These are phyloP conservation scores for Globisporangium sylvaticum DNA, from an alignment of 352 stramenopile genomes.

Conservation along the genomic window DNA sequence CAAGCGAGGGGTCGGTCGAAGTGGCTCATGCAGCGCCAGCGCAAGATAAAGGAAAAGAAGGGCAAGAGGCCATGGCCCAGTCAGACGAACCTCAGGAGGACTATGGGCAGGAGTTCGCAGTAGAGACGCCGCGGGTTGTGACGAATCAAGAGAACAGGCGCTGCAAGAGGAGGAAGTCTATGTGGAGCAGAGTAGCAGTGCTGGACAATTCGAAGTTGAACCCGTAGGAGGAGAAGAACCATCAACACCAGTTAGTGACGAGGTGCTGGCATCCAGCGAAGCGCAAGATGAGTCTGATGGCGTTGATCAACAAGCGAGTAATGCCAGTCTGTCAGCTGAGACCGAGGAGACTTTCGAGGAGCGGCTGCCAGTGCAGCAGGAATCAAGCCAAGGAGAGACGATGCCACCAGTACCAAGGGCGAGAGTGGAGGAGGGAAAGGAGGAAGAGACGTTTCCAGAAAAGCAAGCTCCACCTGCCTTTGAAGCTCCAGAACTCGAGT, in stretches of 20 bases:
- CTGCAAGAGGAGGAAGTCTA: background rate
- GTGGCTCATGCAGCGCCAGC: background rate
- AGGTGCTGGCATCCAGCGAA: background rate
- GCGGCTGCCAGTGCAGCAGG: background rate
- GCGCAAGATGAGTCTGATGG: background rate
- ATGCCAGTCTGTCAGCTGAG: too few species aligned
- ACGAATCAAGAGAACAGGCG: too few species aligned
- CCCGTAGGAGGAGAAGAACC: background rate
- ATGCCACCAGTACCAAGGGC: background rate
- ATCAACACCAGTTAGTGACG: background rate
- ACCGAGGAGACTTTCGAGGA: background rate
- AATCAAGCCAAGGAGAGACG: background rate
- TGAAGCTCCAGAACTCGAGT: background rate
- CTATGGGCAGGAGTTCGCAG: constrained; percentile 9
- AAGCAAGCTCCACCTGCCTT: background rate
- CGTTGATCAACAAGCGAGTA: background rate
- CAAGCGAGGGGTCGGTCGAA: too few species aligned
- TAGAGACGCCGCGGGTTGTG: constrained; percentile 4
- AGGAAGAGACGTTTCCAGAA: background rate
- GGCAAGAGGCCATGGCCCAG: background rate
- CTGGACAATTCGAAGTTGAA: background rate
- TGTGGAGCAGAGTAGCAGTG: background rate
- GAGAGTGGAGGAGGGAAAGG: background rate
- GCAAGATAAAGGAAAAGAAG: background rate
- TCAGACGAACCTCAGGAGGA: background rate